These are phyloP conservation scores for Stenocarpella maydis DNA, from an alignment of 2,329 filamentous ascomycete genomes.

Conservation along the genomic window DNA sequence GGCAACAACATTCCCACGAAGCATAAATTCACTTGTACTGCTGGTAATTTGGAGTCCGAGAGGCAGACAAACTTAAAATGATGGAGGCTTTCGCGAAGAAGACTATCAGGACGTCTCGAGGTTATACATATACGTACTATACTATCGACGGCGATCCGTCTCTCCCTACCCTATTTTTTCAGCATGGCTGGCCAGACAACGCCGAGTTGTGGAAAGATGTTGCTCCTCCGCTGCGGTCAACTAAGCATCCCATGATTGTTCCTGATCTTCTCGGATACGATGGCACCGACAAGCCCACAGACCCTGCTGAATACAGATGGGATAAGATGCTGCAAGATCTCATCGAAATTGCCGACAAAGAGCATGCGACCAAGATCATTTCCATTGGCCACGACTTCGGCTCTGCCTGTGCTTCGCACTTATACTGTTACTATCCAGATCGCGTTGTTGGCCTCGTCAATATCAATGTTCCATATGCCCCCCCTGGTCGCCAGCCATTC, in stretches of 20 bases:
- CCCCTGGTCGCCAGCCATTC: conserved; percentile 44
- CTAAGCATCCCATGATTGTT: conserved; percentile 47
- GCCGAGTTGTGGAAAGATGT: conserved; percentile 54
- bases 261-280: conserved; percentile 46
- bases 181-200: conserved; percentile 61
- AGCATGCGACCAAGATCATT: conserved; percentile 47
- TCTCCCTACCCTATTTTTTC: conserved; percentile 48
- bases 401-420: conserved; percentile 47
- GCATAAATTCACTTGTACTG: too few species aligned
- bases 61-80: too few species aligned
- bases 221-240: conserved; percentile 47
- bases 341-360: conserved; percentile 50
- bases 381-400: conserved; percentile 62
- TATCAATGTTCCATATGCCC: conserved; percentile 52
- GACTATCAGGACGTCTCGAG: conserved; percentile 42
- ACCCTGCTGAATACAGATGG: conserved; percentile 25
- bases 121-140: conserved; percentile 53
- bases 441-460: conserved; percentile 51
- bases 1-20: too few species aligned
- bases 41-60: too few species aligned
- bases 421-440: conserved; percentile 51
- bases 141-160: conserved; percentile 39
- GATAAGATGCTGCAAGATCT: conserved; percentile 47
- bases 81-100: conserved; percentile 43
- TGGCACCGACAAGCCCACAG: conserved; percentile 40